A percentile compares a stretch with the other conserved stretches of the same genome.
phyloP scores from a whole-genome alignment of 352 stramenopile genomes.

The Aphanomyces invadans region DNA sequence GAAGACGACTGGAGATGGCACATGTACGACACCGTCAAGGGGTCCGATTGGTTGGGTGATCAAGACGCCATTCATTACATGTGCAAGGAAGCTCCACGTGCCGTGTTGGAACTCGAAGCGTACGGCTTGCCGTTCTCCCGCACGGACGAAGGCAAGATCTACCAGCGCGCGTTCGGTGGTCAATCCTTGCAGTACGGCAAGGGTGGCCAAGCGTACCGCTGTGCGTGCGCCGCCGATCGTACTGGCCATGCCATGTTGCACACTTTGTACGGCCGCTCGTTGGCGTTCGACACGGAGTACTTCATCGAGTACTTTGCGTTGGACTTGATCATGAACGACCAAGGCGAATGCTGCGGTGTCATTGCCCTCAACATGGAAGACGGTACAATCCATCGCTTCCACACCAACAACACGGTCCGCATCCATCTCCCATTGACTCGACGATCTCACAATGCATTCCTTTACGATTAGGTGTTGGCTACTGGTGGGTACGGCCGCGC shows the following conservation, averaged over 20 bases:
- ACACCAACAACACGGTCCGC: constrained; percentile 69
- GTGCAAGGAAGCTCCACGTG: constrained; percentile 82
- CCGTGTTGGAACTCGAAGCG: constrained; percentile 92
- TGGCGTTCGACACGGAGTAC: constrained; percentile 96
- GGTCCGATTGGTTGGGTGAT: constrained; percentile 94
- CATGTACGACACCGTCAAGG: constrained; percentile 98
- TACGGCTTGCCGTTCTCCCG: constrained; percentile 96
- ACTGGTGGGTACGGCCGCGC: constrained; percentile 93
- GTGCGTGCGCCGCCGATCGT: constrained; percentile 90
- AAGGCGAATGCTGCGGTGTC: constrained; percentile 87
- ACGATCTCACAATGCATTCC: not conserved
- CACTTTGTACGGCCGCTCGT: constrained; percentile 92
- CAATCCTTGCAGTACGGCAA: constrained; percentile 95
- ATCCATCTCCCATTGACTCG: not conserved
- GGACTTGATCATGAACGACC: constrained; percentile 93
- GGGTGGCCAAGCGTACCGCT: constrained; percentile 92
- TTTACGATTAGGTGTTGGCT: constrained; percentile 71
- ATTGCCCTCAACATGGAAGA: constrained; percentile 97
- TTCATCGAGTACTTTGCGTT: constrained; percentile 98
- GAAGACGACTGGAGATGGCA: constrained; percentile 96
- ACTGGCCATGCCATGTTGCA: constrained; percentile 97
- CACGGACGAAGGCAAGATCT: constrained; percentile 96
- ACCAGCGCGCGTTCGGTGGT: constrained; percentile 94
- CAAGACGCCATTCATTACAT: constrained; percentile 99
- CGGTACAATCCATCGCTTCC: constrained; percentile 92